Evolutionary conservation across 495 filamentous ascomycete genomes (phyloP).

Genomic region (Trichocladium uniseriatum): DNA sequence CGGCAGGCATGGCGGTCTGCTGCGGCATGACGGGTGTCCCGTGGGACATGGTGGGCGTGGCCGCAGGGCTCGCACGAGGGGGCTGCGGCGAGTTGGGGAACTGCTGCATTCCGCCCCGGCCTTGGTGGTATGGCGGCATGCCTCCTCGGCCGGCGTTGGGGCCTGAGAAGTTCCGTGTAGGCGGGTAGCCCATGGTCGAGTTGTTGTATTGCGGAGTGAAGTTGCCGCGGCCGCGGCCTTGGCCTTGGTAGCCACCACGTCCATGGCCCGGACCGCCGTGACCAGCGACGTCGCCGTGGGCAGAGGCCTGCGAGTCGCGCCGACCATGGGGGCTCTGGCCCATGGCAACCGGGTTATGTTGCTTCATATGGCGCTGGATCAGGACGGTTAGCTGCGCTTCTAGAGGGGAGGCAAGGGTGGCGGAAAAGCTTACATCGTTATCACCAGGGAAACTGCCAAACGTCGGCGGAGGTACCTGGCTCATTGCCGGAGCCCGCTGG

Average conservation of each 20-base stretch:
- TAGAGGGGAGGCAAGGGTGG: conserved; percentile 12
- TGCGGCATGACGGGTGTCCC: conserved; percentile 60
- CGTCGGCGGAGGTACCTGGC: conserved; percentile 54
- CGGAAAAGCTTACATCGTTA: conserved; percentile 64
- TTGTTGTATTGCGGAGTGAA: conserved; percentile 51
- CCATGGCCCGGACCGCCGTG: conserved; percentile 45
- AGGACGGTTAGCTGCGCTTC: conserved; percentile 18
- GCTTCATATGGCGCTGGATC: conserved; percentile 47
- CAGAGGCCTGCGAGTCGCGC: conserved; percentile 72
- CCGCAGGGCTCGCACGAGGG: conserved; percentile 56
- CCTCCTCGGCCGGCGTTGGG: conserved; percentile 55
- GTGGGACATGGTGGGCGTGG: conserved; percentile 53
- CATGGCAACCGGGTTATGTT: conserved; percentile 52
- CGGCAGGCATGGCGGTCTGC: conserved; percentile 40
- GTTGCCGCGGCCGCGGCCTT: conserved; percentile 51
- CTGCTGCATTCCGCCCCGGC: conserved; percentile 45
- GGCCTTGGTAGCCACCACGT: conserved; percentile 33
- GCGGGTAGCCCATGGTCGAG: conserved; percentile 60
- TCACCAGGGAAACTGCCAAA: conserved; percentile 80
- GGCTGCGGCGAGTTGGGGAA: conserved; percentile 62
- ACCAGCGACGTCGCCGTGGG: conserved; percentile 67
- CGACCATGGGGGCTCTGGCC: conserved; percentile 65
- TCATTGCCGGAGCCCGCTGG: conserved; percentile 63
- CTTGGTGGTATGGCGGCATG: conserved; percentile 58
- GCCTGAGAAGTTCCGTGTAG: conserved; percentile 45